Evolutionary conservation across 2,329 filamentous ascomycete genomes (phyloP).

Genomic region (Elsinoe fawcettii): DNA sequence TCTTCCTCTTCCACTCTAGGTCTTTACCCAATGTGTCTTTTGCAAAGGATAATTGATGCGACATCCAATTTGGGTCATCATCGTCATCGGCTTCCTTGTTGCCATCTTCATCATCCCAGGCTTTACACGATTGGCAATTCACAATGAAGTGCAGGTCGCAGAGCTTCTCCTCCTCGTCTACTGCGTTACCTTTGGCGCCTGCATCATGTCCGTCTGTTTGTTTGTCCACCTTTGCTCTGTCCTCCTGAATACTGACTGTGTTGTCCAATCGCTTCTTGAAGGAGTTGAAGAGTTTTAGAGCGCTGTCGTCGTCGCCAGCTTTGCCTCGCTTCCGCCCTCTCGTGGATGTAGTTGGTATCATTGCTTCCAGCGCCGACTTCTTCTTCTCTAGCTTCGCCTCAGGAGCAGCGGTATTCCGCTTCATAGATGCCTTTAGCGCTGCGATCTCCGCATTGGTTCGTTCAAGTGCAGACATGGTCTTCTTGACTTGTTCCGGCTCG

Average conservation of each 20-base stretch:
- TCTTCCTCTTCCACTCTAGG: constrained; percentile 79
- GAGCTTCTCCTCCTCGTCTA: constrained; percentile 63
- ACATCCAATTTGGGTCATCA: constrained; percentile 67
- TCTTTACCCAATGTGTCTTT: constrained; percentile 89
- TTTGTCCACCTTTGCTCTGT: not conserved
- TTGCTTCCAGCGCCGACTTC: constrained; percentile 61
- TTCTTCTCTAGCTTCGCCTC: constrained; percentile 48
- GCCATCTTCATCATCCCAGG: constrained; percentile 66
- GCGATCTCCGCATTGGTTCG: constrained; percentile 73
- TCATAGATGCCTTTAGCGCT: constrained; percentile 74
- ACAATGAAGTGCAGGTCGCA: constrained; percentile 96
- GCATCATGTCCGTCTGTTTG: constrained; percentile 10
- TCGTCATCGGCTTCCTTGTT: constrained; percentile 51
- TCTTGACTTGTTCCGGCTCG: constrained; percentile 25
- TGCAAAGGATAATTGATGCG: constrained; percentile 74
- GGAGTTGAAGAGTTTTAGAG: constrained; percentile 63
- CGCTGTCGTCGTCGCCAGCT: constrained; percentile 40
- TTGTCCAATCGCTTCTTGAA: constrained; percentile 71
- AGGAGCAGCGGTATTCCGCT: constrained; percentile 44
- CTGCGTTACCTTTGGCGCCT: constrained; percentile 24
- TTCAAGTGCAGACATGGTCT: constrained; percentile 42
- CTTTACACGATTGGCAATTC: constrained; percentile 83
- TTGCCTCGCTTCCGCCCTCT: constrained; percentile 61
- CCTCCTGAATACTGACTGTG: constrained; percentile 19
- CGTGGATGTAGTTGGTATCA: constrained; percentile 66